Evolutionary conservation across 805 yeast genomes (phyloP), one percentile per base, ranked within the genome.

Genomic region (Pichia rugopelliculosa): DNA sequence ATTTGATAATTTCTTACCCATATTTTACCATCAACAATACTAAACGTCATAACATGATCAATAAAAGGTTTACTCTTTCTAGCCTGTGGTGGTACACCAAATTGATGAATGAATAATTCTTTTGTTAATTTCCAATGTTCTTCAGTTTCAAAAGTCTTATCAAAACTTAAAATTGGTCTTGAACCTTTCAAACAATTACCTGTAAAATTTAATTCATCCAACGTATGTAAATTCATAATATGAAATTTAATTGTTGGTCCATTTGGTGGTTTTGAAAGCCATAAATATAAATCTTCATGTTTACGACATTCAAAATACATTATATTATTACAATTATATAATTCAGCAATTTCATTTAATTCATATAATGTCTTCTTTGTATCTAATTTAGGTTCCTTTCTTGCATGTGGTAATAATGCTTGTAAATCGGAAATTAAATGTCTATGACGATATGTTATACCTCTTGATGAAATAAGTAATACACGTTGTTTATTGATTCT

Each of bases 1-100:
- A 93, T 88, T 71, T 93, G 98, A 65, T 84, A 93, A 68, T 89
- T 90, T 70, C 99, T 81, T 50, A 90, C 79, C 99, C 99, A 93
- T 49, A 93, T 76, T 70, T 90, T 90, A 61, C 84, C 84, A 68
- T 93, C 99, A 25, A 89, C 96, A 47, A 91, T 80, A 53, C 90
- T 80, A 63, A 93, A 89, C 9, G 96, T 82, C 84, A 90, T 79
- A 23, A 93, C 96, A 61, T 90, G 98, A 67, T 93, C 99, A 52
- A 89, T 70, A 60, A 93, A 93, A 10, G 99, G 99, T 71, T 93
- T 93, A 41, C 88, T 74, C 67, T 86, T 90, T 69, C 98, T 80
- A 6, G 97, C 87, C 48, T 76, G 74, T 53, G 96, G 96, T 46
- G 99, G 99, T 2, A 93, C 98, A 47, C 99, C 99, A 64, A 93